Evolutionary conservation across 2,329 filamentous ascomycete species (phyloP).

Genomic region (Botrytis tulipae): DNA sequence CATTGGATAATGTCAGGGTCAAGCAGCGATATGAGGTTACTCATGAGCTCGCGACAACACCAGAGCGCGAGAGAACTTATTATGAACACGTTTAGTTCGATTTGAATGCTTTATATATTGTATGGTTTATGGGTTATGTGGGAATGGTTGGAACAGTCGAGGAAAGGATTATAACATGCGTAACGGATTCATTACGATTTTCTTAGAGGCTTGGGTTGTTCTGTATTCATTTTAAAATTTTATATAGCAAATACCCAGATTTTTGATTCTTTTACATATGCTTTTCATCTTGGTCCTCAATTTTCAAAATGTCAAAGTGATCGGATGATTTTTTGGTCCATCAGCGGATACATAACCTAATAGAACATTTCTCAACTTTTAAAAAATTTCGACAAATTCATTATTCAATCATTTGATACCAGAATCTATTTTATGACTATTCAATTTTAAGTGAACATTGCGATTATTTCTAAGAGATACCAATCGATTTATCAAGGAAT

Average conservation of each 20-base stretch:
- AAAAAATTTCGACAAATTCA: no score
- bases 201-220: neutral
- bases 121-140: neutral
- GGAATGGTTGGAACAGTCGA: neutral
- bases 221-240: neutral
- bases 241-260: neutral
- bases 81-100: neutral
- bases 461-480: no score
- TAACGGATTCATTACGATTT: neutral
- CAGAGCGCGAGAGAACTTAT: neutral
- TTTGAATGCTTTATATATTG: neutral
- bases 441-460: no score
- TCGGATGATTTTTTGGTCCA: neutral
- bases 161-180: neutral
- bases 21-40: conserved; percentile 2
- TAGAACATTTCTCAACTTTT: no score
- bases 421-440: no score
- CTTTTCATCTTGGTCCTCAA: neutral
- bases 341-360: no score
- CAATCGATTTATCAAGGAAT: no score
- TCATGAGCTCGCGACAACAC: neutral
- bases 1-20: neutral
- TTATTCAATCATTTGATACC: no score
- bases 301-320: neutral
- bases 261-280: neutral